These are phyloP conservation scores for Arachnopeziza araneosa DNA, from an alignment of 2,329 filamentous ascomycete species.

Conservation along the genomic window DNA sequence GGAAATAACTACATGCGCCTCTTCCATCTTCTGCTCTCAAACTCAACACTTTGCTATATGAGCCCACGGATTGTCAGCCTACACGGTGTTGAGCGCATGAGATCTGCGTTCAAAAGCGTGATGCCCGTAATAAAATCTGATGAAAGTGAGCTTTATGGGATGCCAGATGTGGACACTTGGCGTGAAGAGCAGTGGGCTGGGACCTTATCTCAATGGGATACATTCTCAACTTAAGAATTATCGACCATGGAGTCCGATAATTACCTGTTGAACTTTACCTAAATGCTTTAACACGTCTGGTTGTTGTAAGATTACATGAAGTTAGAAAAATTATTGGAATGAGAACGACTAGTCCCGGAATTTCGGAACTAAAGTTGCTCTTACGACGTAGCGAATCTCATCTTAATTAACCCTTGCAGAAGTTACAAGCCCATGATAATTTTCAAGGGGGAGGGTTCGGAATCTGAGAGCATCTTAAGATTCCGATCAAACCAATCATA, in stretches of 20 bases:
- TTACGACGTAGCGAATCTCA: not conserved
- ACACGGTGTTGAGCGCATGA: not conserved
- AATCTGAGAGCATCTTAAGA: not conserved
- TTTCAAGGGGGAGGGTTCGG: not conserved
- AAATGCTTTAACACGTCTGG: not conserved
- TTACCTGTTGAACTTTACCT: not conserved
- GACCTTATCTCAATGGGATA: slow-evolving; percentile 6
- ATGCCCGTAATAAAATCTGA: slow-evolving; percentile 4
- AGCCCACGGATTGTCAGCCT: not conserved
- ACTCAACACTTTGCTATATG: slow-evolving; percentile 12
- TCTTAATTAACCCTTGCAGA: not conserved
- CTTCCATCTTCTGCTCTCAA: slow-evolving; percentile 7
- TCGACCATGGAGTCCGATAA: not conserved
- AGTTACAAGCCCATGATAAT: not conserved
- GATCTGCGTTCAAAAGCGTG: slow-evolving; percentile 12
- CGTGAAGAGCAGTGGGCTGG: slow-evolving; percentile 12
- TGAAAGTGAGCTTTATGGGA: not conserved
- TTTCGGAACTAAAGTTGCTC: too few relatives aligned
- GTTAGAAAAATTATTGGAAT: not conserved
- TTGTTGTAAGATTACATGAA: not conserved
- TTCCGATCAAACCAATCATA: not conserved
- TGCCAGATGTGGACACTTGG: not conserved
- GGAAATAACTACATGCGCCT: slow-evolving; percentile 9
- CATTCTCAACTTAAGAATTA: not conserved
- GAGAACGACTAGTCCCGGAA: not conserved